Evolutionary conservation across 2,329 filamentous ascomycete species (phyloP), one percentile per base, ranked within the genome.

Genomic region (Trichophyton benhamiae): DNA sequence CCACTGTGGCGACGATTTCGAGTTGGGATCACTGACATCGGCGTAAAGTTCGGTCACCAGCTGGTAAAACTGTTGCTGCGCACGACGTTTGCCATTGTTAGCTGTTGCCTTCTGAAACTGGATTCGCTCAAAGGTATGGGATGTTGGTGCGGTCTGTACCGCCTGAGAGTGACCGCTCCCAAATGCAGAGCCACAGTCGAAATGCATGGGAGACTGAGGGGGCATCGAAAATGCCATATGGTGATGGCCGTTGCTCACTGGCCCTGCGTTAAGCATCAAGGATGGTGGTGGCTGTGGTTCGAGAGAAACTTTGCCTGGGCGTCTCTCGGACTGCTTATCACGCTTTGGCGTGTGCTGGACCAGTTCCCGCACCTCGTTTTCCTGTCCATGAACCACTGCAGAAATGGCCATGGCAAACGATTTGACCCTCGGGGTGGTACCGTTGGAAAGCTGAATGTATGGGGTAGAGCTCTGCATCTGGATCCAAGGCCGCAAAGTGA

Each of bases 91-190:
- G 55, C 91, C 91, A 67, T 96, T 96, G 76, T 96, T 96, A 25
- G 90, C 89, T 0, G 91, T 96, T 0, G 91, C 91, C 66, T 89
- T 89, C 72, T 95, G 95, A 81, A 96, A 96, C 68, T 96, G 91
- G 59, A 96, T 94, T 9, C 91, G 85, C 71, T 96, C 91, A 70
- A 95, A 96, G 0, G 80, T 82, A 62, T 86, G 82, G n/a, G 79
- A 77, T 6, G 72, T 74, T 0, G 76, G 76, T 9, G 71, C 70
- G 9, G 46, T 17, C 25, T 60, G 59, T 53, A 57, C 49, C 17
- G 44, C 30, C 42, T 74, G 68, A 49, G 72, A 69, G 33, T 74
- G 71, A 7, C 70, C 65, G 8, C 66, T 67, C 30, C 66, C 64
- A 61, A 72, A 74, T 3, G 73, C 66, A 17, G 68, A 61, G 53